Evolutionary conservation across 163 green algal genomes (phyloP).

Genomic region (Scenedesmus sp.): DNA sequence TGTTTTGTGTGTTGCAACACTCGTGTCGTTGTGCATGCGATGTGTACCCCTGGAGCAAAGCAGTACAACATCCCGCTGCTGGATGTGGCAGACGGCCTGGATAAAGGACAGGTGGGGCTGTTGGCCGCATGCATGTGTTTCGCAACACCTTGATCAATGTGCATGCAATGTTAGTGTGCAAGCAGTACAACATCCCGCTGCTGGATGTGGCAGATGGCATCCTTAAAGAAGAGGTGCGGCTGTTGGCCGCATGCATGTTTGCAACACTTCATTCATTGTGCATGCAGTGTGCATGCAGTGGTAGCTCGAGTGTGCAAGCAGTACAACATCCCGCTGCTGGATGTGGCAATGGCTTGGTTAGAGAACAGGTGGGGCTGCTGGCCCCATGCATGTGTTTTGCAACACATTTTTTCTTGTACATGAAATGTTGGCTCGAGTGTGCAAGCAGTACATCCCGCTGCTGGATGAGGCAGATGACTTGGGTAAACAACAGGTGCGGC

Average conservation of each 20-base stretch:
- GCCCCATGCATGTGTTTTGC: no score
- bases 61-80: neutral
- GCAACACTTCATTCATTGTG: no score
- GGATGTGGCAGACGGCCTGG: slow-evolving; percentile 9
- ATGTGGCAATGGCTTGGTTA: no score
- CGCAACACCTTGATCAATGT: neutral
- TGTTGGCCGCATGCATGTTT: no score
- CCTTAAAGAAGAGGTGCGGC: no score
- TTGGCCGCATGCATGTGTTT: neutral
- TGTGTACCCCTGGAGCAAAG: slow-evolving; percentile 20
- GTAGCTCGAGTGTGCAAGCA: neutral
- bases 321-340: no score
- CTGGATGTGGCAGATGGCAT: neutral
- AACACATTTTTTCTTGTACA: no score
- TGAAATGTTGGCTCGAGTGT: neutral
- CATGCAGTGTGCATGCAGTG: neutral
- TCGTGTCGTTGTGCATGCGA: neutral
- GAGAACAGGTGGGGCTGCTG: neutral
- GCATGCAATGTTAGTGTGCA: neutral
- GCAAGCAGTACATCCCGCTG: neutral
- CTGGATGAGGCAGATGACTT: neutral
- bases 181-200: no score
- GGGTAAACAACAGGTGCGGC: neutral
- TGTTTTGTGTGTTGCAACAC: no score
- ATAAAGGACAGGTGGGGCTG: neutral